Conservation (phyloP, 1,284 basidiomycete species). For the Peniophora sp. region DNA sequence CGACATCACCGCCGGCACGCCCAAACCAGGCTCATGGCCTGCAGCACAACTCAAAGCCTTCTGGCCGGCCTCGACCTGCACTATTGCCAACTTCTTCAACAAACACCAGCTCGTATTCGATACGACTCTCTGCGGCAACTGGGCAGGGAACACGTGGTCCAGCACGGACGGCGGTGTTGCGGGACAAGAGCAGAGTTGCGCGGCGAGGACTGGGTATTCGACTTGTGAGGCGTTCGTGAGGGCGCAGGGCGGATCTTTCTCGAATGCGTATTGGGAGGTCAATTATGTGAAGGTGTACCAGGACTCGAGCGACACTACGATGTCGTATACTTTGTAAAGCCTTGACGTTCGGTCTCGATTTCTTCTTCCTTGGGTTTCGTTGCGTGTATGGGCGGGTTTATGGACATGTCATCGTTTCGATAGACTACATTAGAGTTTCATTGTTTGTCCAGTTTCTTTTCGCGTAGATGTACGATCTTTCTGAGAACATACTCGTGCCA, state of each 20-base stretch:
- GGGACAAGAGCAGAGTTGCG: not conserved
- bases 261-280: not conserved
- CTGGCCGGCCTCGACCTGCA: not conserved
- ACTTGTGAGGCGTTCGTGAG: not conserved
- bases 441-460: too few species aligned
- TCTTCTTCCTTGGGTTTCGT: too few species aligned
- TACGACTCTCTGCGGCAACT: not conserved
- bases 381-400: too few species aligned
- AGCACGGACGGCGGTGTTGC: not conserved
- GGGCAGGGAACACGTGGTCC: not conserved
- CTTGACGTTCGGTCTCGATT: too few species aligned
- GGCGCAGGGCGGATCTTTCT: not conserved
- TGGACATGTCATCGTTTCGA: too few species aligned
- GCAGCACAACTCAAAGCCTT: not conserved
- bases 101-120: not conserved
- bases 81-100: not conserved
- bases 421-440: too few species aligned
- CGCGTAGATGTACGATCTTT: too few species aligned
- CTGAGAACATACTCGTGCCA: too few species aligned
- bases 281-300: too few species aligned
- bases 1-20: not conserved
- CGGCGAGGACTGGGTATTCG: not conserved
- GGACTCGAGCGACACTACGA: too few species aligned
- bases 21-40: not conserved
- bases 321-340: too few species aligned